Percentiles rank a stretch among this genome's conserved stretches.
Evolutionary conservation across 805 yeast species (phyloP).

Genomic region (Candida maris): DNA sequence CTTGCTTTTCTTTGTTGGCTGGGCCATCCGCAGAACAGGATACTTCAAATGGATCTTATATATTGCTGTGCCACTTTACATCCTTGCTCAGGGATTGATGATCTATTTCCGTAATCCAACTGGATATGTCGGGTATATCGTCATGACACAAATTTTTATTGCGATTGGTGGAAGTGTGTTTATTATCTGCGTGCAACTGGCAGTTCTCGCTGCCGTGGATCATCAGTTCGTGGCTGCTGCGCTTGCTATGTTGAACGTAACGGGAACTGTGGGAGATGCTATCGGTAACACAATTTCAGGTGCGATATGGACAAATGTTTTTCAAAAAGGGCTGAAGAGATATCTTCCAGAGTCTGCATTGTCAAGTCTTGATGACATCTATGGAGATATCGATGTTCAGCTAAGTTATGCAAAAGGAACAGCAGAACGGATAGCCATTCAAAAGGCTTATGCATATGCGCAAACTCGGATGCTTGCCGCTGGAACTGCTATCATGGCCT

Average conservation of each 20-base stretch:
- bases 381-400: conserved; percentile 24
- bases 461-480: conserved; percentile 26
- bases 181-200: conserved; percentile 29
- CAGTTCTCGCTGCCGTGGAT: conserved; percentile 38
- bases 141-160: conserved; percentile 32
- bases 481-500: conserved; percentile 22
- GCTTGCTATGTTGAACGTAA: conserved; percentile 34
- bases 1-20: conserved; percentile 21
- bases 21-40: conserved; percentile 18
- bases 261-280: conserved; percentile 36
- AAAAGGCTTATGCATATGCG: conserved; percentile 25
- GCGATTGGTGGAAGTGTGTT: conserved; percentile 40
- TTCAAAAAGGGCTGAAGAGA: conserved; percentile 23
- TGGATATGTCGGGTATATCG: conserved; percentile 19
- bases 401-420: conserved; percentile 24
- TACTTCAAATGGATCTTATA: conserved; percentile 21
- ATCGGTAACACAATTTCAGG: conserved; percentile 39
- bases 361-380: conserved; percentile 14
- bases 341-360: conserved; percentile 25
- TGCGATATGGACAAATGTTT: conserved; percentile 34
- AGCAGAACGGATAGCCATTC: conserved; percentile 24
- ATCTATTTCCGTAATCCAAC: conserved; percentile 24
- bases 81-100: conserved; percentile 25
- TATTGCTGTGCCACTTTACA: conserved; percentile 21
- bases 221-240: conserved; percentile 40